Conservation (phyloP, 306 rosid species). For the Parietaria judaica region DNA sequence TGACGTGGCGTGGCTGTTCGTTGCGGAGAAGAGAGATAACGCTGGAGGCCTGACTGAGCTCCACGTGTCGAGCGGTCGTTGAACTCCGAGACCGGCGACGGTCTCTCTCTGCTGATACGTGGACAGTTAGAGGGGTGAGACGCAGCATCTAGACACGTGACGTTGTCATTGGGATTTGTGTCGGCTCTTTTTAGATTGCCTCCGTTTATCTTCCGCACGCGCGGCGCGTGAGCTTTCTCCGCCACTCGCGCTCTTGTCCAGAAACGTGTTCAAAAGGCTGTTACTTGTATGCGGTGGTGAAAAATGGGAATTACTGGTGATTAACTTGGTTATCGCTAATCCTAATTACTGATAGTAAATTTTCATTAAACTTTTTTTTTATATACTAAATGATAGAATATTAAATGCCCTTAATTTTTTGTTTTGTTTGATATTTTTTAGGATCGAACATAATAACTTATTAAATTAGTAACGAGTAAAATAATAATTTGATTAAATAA, state of each 20-base stretch:
- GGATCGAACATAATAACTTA: too few relatives aligned
- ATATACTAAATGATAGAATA: too few relatives aligned
- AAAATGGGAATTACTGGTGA: too few relatives aligned
- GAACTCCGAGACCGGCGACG: conserved; percentile 13
- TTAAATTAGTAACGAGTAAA: too few relatives aligned
- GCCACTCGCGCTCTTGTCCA: background rate
- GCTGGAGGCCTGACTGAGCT: background rate
- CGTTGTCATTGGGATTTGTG: conserved; percentile 1
- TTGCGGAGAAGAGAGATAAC: background rate
- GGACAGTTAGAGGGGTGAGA: background rate
- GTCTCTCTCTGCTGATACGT: background rate
- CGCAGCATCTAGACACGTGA: conserved; percentile 25
- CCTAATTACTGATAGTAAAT: too few relatives aligned
- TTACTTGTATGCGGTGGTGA: background rate
- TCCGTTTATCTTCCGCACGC: background rate
- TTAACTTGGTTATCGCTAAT: too few relatives aligned
- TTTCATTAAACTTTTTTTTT: too few relatives aligned
- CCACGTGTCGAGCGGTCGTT: conserved; percentile 20
- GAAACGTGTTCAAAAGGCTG: background rate
- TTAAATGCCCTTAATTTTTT: too few relatives aligned
- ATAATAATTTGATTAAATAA: too few relatives aligned
- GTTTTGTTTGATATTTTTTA: too few relatives aligned
- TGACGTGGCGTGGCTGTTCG: conserved; percentile 15
- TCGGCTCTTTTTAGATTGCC: background rate
- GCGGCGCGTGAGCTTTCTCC: background rate